A percentile compares a stretch with the other conserved stretches of the same genome.
Evolutionary conservation across 768 basidiomycete species (phyloP).

Genomic region (Psilocybe cyanescens): DNA sequence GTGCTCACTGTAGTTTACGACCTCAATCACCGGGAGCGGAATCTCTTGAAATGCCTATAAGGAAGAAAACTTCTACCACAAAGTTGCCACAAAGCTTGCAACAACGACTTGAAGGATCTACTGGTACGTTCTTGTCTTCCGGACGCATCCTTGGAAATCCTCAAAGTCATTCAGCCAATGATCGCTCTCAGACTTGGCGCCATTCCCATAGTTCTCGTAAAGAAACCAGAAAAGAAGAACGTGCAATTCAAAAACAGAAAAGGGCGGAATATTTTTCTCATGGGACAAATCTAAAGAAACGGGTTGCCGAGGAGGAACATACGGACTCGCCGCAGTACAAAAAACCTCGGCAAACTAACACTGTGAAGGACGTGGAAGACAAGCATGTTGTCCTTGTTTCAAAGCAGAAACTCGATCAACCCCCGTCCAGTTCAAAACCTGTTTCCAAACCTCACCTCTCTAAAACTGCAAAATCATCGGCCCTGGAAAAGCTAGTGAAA

Average conservation of each 20-base stretch:
- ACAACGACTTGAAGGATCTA: constrained; percentile 21
- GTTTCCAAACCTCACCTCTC: neutral
- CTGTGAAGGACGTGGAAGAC: constrained; percentile 2
- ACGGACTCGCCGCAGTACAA: constrained; percentile 53
- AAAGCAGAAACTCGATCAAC: neutral
- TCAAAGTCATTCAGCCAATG: constrained; percentile 16
- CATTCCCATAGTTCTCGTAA: constrained; percentile 35
- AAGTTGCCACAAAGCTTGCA: constrained; percentile 28
- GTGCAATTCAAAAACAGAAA: constrained; percentile 61
- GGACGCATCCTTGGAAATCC: neutral
- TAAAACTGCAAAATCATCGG: neutral
- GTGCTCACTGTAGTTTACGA: neutral
- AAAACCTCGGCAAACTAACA: constrained; percentile 37
- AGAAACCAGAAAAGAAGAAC: constrained; percentile 65
- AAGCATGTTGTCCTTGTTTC: neutral
- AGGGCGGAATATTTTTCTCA: constrained; percentile 63
- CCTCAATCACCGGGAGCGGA: neutral
- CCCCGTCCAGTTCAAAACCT: neutral
- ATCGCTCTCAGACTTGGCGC: constrained; percentile 13
- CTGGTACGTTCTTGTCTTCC: constrained; percentile 4
- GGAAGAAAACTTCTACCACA: constrained; percentile 42
- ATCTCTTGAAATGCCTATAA: constrained; percentile 19
- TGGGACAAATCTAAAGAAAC: constrained; percentile 27
- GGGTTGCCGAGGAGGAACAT: constrained; percentile 48
- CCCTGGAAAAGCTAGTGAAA: constrained; percentile 4